These are phyloP conservation scores for Aspergillus clavatus DNA, from an alignment of 2,329 filamentous ascomycete species.

Conservation along the genomic window DNA sequence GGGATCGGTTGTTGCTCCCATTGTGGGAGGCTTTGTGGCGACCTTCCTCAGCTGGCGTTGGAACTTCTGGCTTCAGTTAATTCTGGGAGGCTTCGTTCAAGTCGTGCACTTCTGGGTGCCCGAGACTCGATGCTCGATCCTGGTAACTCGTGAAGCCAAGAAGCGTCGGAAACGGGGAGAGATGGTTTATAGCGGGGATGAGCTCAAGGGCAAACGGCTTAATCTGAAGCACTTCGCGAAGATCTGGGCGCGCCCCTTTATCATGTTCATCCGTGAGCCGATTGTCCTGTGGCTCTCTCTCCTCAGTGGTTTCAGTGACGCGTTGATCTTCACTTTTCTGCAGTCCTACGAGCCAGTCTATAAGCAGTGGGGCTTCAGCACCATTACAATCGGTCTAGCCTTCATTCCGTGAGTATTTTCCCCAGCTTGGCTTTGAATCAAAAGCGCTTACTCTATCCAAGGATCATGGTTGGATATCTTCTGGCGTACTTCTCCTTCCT, in stretches of 20 bases:
- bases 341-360: conserved; percentile 63
- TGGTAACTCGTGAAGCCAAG: conserved; percentile 57
- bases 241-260: conserved; percentile 62
- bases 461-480: conserved; percentile 50
- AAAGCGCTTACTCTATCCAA: neutral
- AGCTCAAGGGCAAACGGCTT: conserved; percentile 47
- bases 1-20: conserved; percentile 60
- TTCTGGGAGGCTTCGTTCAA: conserved; percentile 52
- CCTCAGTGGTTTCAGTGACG: conserved; percentile 67
- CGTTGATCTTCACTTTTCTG: conserved; percentile 73
- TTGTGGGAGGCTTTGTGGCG: conserved; percentile 52
- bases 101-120: conserved; percentile 53
- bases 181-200: conserved; percentile 64
- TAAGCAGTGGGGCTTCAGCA: conserved; percentile 19
- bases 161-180: conserved; percentile 48
- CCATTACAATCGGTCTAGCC: conserved; percentile 18
- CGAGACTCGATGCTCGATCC: conserved; percentile 54
- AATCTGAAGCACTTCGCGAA: conserved; percentile 32
- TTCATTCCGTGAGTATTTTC: conserved; percentile 14
- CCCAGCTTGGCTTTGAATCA: neutral
- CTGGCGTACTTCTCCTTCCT: conserved; percentile 52
- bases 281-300: conserved; percentile 68
- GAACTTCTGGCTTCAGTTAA: conserved; percentile 62
- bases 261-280: conserved; percentile 69
- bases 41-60: conserved; percentile 53